Evolutionary conservation across 1,284 basidiomycete species (phyloP).

Genomic region (Cryptococcus deneoformans): DNA sequence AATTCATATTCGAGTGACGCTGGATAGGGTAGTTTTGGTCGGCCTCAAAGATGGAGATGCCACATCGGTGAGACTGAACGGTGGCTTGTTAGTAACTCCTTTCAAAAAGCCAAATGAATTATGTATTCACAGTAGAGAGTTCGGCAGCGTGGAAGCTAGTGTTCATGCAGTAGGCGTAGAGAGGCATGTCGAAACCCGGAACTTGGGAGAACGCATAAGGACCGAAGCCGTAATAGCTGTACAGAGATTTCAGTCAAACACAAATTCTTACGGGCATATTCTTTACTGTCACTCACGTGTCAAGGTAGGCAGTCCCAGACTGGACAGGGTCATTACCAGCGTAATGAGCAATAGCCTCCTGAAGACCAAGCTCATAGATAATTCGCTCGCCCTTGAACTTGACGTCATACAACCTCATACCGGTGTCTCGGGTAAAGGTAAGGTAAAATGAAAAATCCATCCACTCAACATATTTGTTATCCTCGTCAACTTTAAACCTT

Average conservation of each 20-base stretch:
- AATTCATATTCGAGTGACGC: slow-evolving; percentile 24
- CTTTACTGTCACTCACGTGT: slow-evolving; percentile 41
- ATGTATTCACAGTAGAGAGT: slow-evolving; percentile 40
- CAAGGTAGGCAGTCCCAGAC: slow-evolving; percentile 62
- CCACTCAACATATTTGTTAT: slow-evolving; percentile 60
- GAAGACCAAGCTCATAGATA: slow-evolving; percentile 59
- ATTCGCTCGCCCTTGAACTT: slow-evolving; percentile 61
- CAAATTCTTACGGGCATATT: neutral
- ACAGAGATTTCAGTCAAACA: neutral
- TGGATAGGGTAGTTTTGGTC: slow-evolving; percentile 60
- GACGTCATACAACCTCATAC: slow-evolving; percentile 64
- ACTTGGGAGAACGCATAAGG: slow-evolving; percentile 2
- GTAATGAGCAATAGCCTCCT: slow-evolving; percentile 60
- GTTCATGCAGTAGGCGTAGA: slow-evolving; percentile 60
- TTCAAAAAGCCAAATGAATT: neutral
- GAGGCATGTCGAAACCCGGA: slow-evolving; percentile 62
- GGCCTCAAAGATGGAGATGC: slow-evolving; percentile 65
- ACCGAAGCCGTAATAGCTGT: neutral
- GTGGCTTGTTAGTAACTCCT: neutral
- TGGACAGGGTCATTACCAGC: slow-evolving; percentile 65
- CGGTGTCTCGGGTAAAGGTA: slow-evolving; percentile 64
- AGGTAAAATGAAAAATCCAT: slow-evolving; percentile 64
- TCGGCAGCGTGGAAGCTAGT: slow-evolving; percentile 56
- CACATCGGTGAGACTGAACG: slow-evolving; percentile 45
- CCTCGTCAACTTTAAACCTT: slow-evolving; percentile 58